Percentiles rank a stretch among this genome's conserved stretches.
Evolutionary conservation across 352 stramenopile species (phyloP).

Genomic region (Pythium aphanidermatum): DNA sequence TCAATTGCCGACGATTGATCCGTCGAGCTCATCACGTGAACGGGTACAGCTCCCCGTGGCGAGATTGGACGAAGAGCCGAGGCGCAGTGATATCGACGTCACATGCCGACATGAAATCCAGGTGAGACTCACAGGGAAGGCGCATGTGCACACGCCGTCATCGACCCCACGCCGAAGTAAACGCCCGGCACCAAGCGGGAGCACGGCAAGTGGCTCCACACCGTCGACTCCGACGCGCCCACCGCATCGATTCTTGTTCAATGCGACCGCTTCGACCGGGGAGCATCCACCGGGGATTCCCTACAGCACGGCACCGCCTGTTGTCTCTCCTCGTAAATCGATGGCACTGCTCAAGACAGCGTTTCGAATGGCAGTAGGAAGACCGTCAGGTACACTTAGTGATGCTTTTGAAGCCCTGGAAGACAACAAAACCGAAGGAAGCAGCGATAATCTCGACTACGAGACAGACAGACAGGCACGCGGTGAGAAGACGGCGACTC

Average conservation of each 20-base stretch:
- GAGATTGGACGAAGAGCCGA: not conserved
- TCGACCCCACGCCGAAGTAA: not conserved
- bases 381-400: no score
- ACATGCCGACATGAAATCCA: constrained; percentile 11
- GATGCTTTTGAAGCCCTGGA: no score
- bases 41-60: not conserved
- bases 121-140: no score
- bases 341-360: constrained; percentile 25
- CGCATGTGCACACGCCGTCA: no score
- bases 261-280: no score
- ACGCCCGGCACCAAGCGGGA: not conserved
- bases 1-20: constrained; percentile 1
- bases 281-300: constrained; percentile 24
- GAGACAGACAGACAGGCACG: no score
- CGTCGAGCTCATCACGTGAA: not conserved
- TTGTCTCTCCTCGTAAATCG: constrained; percentile 30
- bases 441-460: no score
- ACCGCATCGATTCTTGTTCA: no score
- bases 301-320: constrained; percentile 24
- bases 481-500: no score
- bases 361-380: no score
- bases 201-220: constrained; percentile 10
- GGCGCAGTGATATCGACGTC: constrained; percentile 6
- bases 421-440: constrained; percentile 1
- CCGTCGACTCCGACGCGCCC: no score